phyloP scores from a whole-genome alignment of 768 basidiomycete species.

The Suillus clintonianus region DNA sequence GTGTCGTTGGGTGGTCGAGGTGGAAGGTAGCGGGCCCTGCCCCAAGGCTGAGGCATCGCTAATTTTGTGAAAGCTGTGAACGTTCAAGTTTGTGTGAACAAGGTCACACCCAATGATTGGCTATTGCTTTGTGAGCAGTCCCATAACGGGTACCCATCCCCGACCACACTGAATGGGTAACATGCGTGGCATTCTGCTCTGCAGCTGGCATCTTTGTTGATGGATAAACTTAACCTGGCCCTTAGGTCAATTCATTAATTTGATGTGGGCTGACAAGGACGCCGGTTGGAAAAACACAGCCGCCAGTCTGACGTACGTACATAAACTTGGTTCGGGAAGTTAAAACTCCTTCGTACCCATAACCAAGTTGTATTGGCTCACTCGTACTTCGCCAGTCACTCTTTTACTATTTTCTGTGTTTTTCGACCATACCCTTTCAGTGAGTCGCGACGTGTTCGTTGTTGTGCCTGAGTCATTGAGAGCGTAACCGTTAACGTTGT shows the following conservation, averaged over 20 bases:
- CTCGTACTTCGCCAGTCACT: conserved; percentile 6
- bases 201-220: neutral
- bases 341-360: neutral
- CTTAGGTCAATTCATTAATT: neutral
- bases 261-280: neutral
- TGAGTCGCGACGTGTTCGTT: neutral
- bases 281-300: neutral
- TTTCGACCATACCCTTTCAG: neutral
- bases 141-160: neutral
- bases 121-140: neutral
- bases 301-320: neutral
- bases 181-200: neutral
- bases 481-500: neutral
- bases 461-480: neutral
- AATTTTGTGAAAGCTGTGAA: neutral
- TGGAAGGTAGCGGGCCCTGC: neutral
- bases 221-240: neutral
- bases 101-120: neutral
- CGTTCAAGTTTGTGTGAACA: neutral
- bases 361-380: neutral
- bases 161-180: neutral
- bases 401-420: conserved; percentile 1
- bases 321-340: neutral
- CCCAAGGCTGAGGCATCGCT: too few species aligned
- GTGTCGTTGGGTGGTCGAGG: too few species aligned